These are phyloP conservation scores for Podospora anserina DNA, from an alignment of 495 filamentous ascomycete species.

Conservation along the genomic window DNA sequence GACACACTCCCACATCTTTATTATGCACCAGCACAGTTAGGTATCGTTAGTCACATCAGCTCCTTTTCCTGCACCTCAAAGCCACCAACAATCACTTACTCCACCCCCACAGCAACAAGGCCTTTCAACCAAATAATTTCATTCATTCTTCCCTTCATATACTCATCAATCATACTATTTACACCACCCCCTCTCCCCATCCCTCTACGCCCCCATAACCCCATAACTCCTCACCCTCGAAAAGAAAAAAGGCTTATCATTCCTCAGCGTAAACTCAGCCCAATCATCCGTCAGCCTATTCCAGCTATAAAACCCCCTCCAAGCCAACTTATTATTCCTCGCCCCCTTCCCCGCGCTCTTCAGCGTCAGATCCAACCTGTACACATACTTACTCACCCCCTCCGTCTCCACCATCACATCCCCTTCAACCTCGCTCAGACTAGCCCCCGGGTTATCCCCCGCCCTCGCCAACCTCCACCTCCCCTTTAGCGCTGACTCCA, in stretches of 20 bases:
- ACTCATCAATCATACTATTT: constrained; percentile 1
- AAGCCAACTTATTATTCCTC: constrained; percentile 77
- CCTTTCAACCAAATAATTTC: background rate
- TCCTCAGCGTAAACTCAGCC: constrained; percentile 77
- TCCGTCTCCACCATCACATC: constrained; percentile 82
- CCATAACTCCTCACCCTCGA: constrained; percentile 77
- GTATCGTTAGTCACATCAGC: too few relatives aligned
- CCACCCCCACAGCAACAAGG: background rate
- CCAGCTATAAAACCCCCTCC: constrained; percentile 91
- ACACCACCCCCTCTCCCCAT: background rate
- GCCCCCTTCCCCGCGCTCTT: constrained; percentile 53
- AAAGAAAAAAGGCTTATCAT: constrained; percentile 84
- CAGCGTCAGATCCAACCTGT: constrained; percentile 71
- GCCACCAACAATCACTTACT: too few relatives aligned
- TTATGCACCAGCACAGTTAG: background rate
- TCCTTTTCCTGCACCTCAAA: too few relatives aligned
- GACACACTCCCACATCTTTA: background rate
- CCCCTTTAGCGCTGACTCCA: constrained; percentile 38
- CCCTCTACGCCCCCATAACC: constrained; percentile 30
- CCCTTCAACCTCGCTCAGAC: constrained; percentile 50
- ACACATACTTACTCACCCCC: constrained; percentile 75
- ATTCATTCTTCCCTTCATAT: constrained; percentile 3
- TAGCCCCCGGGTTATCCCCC: constrained; percentile 24
- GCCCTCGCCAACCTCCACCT: constrained; percentile 37
- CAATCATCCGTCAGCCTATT: constrained; percentile 86